phyloP scores from a whole-genome alignment of 2,329 filamentous ascomycete genomes.

The Aspergillus sergii region DNA sequence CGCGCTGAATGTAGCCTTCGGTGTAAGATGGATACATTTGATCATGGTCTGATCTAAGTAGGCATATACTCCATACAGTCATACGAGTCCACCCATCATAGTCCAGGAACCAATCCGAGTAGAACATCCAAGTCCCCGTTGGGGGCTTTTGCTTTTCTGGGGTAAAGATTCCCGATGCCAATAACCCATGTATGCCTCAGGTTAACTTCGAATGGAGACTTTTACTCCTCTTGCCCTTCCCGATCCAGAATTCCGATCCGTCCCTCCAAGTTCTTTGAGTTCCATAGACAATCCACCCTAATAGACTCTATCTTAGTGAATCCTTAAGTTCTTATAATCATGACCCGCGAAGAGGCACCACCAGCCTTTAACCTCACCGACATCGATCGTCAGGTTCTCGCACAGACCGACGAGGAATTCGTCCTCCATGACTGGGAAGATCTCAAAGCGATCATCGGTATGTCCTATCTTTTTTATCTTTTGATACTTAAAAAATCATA shows the following conservation, averaged over 20 bases:
- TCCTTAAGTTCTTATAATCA: not conserved
- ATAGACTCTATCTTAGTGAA: not conserved
- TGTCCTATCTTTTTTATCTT: constrained; percentile 14
- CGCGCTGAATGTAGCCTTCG: not conserved
- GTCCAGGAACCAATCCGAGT: not conserved
- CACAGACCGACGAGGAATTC: constrained; percentile 57
- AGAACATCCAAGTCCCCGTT: not conserved
- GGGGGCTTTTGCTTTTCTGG: constrained; percentile 13
- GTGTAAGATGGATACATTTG: not conserved
- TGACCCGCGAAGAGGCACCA: constrained; percentile 16
- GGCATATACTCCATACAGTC: not conserved
- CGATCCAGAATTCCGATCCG: constrained; percentile 18
- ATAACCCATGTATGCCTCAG: not conserved
- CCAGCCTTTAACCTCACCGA: constrained; percentile 53
- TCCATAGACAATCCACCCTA: not conserved
- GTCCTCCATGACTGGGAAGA: constrained; percentile 56
- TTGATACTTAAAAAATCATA: not conserved
- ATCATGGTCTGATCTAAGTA: not conserved
- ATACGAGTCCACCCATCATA: not conserved
- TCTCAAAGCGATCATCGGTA: constrained; percentile 56
- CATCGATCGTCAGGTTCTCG: constrained; percentile 52
- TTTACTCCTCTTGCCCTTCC: constrained; percentile 7
- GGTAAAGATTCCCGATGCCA: constrained; percentile 17
- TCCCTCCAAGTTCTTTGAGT: not conserved
- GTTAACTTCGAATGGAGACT: constrained; percentile 7